These are phyloP conservation scores for Guadua angustifolia DNA, from an alignment of 176 grass and related monocot genomes.

Conservation along the genomic window DNA sequence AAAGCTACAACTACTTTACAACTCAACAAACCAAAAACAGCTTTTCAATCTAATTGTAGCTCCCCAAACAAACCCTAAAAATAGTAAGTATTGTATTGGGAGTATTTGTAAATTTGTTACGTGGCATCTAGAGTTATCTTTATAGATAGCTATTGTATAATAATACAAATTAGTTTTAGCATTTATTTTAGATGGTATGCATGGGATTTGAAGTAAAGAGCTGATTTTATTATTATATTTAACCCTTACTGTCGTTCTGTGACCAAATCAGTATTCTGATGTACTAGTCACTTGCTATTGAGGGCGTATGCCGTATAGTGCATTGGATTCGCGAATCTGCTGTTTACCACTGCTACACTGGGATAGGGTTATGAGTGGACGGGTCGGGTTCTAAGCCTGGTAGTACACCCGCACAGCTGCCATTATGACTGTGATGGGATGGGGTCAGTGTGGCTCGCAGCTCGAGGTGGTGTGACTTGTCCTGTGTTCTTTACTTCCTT, in stretches of 20 bases:
- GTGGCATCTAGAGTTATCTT: too few relatives aligned
- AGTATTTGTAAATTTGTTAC: too few relatives aligned
- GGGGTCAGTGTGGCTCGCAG: neutral
- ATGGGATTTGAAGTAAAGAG: too few relatives aligned
- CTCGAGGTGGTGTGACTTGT: slow-evolving; percentile 42
- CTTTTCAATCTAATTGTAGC: too few relatives aligned
- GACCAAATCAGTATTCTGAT: neutral
- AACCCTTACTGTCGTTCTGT: neutral
- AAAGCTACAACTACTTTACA: too few relatives aligned
- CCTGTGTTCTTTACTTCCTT: neutral
- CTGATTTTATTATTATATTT: too few relatives aligned
- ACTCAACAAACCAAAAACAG: too few relatives aligned
- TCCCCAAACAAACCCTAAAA: too few relatives aligned
- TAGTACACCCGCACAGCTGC: neutral
- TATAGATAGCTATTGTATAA: too few relatives aligned
- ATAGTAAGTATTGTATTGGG: too few relatives aligned
- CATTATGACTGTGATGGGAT: neutral
- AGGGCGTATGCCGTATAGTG: neutral
- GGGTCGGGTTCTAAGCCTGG: neutral
- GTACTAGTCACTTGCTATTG: neutral
- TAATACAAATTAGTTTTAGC: too few relatives aligned
- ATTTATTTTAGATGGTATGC: too few relatives aligned
- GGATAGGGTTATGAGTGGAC: neutral
- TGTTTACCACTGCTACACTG: neutral
- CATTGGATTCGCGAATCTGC: slow-evolving; percentile 48